A percentile compares a stretch with the other conserved stretches of the same genome.
Conservation (phyloP, 2,329 filamentous ascomycete genomes). For the Fusarium sp. region DNA sequence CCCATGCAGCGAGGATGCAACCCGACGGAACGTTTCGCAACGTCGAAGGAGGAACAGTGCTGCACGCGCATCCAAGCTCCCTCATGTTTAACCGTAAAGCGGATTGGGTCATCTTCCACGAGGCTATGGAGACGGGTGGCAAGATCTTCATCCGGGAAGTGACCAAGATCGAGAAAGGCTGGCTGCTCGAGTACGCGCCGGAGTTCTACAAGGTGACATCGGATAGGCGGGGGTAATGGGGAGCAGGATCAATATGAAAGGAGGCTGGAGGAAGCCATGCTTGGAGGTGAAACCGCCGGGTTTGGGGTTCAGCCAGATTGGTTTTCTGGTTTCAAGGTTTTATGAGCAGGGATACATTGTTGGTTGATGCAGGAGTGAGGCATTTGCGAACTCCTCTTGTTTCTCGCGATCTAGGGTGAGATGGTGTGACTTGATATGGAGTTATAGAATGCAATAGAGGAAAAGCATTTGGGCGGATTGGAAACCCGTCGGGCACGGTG, state of each 20-base stretch:
- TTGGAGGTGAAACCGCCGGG: constrained; percentile 36
- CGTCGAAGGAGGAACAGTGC: constrained; percentile 79
- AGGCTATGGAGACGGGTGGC: constrained; percentile 86
- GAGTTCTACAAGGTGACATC: constrained; percentile 77
- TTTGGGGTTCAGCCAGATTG: constrained; percentile 23
- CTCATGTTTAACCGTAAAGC: constrained; percentile 97
- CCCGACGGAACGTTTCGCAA: constrained; percentile 90
- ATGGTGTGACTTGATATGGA: constrained; percentile 22
- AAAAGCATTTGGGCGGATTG: neutral
- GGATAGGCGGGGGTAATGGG: constrained; percentile 39
- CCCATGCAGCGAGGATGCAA: constrained; percentile 93
- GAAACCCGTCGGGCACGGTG: neutral
- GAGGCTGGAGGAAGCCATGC: constrained; percentile 1
- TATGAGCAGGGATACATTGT: constrained; percentile 18
- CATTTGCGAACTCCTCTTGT: constrained; percentile 24
- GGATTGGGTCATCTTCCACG: constrained; percentile 96
- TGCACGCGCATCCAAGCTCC: constrained; percentile 91
- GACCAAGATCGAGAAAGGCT: constrained; percentile 93
- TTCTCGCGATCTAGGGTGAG: constrained; percentile 24
- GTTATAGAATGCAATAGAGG: constrained; percentile 2
- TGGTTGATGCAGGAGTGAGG: constrained; percentile 23
- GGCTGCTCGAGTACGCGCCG: constrained; percentile 89
- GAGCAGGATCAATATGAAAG: constrained; percentile 19
- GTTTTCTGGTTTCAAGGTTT: constrained; percentile 32
- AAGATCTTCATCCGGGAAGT: constrained; percentile 94